A percentile compares a stretch with the other conserved stretches of the same genome.
phyloP scores from a whole-genome alignment of 345 rosid species.

The Bretschneidera sinensis region DNA sequence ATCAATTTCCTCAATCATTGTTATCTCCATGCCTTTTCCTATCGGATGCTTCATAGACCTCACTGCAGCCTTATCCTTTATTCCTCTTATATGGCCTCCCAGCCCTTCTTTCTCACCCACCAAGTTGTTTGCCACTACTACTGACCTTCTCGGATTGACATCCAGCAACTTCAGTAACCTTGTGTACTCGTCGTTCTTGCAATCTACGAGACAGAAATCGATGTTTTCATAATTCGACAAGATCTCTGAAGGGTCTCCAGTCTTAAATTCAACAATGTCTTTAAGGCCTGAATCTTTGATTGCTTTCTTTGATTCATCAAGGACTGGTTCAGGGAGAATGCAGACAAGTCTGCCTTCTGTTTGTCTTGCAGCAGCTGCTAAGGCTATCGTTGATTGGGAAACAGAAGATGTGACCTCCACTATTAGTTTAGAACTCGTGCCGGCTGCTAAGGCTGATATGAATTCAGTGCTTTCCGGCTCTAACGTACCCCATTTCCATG shows the following conservation, averaged over 20 bases:
- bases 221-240: conserved; percentile 28
- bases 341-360: conserved; percentile 41
- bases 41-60: conserved; percentile 39
- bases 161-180: conserved; percentile 29
- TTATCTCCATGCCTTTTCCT: conserved; percentile 46
- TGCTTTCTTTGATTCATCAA: conserved; percentile 24
- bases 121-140: conserved; percentile 46
- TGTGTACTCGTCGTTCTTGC: conserved; percentile 27
- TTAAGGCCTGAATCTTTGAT: conserved; percentile 33
- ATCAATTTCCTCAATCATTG: conserved; percentile 24
- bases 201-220: conserved; percentile 41
- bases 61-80: conserved; percentile 25
- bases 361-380: conserved; percentile 49
- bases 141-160: conserved; percentile 30
- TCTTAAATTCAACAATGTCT: conserved; percentile 37
- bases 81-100: conserved; percentile 29
- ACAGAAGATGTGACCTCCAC: conserved; percentile 36
- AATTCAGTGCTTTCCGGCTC: conserved; percentile 45
- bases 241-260: conserved; percentile 35
- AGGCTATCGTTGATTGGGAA: conserved; percentile 40
- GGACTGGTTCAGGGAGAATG: conserved; percentile 34
- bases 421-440: conserved; percentile 37
- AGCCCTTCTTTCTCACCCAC: conserved; percentile 27
- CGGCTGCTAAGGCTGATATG: conserved; percentile 53
- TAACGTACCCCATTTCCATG: conserved; percentile 17